Conservation (phyloP, 768 basidiomycete genomes). For the Gloeopeniophorella convolvens region DNA sequence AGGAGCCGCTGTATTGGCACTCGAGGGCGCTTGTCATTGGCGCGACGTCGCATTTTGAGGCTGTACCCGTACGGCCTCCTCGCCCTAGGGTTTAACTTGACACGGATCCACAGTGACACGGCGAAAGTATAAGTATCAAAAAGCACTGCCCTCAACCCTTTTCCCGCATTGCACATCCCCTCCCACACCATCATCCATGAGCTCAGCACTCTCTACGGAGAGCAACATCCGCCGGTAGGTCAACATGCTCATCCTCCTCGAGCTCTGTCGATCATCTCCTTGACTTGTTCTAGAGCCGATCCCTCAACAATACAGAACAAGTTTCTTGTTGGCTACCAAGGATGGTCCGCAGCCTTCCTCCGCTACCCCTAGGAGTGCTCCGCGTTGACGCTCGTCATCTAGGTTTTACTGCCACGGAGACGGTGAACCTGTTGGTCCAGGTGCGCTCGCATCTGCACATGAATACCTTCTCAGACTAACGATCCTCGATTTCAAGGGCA, state of each 20-base stretch:
- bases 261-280: neutral
- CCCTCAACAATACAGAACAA: conserved; percentile 79
- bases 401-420: conserved; percentile 74
- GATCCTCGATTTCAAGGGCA: conserved; percentile 38
- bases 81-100: too few relatives aligned
- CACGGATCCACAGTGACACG: too few relatives aligned
- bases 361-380: conserved; percentile 23
- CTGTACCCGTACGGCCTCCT: too few relatives aligned
- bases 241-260: too few relatives aligned
- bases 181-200: neutral
- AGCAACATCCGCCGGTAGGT: conserved; percentile 17
- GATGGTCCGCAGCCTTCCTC: conserved; percentile 46
- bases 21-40: too few relatives aligned
- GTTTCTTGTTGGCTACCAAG: conserved; percentile 81
- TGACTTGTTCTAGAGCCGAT: conserved; percentile 43
- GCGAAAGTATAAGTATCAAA: neutral
- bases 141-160: neutral
- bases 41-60: too few relatives aligned
- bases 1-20: too few relatives aligned
- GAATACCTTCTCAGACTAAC: neutral
- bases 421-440: conserved; percentile 59
- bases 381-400: neutral
- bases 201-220: conserved; percentile 13
- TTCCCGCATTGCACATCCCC: neutral
- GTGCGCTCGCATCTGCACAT: conserved; percentile 26